These are phyloP conservation scores for Microbotryum violaceum DNA, from an alignment of 1,284 basidiomycete genomes.

Conservation along the genomic window DNA sequence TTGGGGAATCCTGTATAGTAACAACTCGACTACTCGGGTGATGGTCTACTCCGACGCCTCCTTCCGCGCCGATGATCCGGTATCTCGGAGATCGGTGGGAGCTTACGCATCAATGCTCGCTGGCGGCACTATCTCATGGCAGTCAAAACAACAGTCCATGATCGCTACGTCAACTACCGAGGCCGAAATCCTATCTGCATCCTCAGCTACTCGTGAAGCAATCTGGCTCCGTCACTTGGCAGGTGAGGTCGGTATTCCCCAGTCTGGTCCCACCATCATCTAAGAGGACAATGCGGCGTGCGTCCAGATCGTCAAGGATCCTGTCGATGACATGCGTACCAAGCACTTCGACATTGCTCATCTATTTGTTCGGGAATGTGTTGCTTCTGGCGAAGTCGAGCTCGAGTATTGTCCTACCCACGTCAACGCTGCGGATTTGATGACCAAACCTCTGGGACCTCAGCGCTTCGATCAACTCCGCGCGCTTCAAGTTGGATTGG, in stretches of 20 bases:
- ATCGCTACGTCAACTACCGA: constrained; percentile 3
- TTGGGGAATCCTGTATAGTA: background rate
- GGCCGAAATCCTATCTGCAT: constrained; percentile 1
- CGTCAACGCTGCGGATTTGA: no score
- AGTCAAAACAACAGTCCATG: background rate
- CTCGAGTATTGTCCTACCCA: no score
- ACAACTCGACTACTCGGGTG: background rate
- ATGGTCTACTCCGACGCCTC: constrained; percentile 1
- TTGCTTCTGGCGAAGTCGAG: no score
- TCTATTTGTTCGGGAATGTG: no score
- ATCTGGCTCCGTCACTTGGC: constrained; percentile 33
- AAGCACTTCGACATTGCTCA: no score
- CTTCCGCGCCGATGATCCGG: background rate
- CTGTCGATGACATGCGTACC: no score
- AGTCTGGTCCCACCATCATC: no score
- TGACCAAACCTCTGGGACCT: constrained; percentile 42
- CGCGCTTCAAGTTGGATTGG: no score
- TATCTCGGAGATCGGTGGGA: constrained; percentile 2
- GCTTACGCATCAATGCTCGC: background rate
- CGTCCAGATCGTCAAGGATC: constrained; percentile 38
- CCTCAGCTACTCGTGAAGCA: no score
- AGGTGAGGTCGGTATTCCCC: constrained; percentile 41
- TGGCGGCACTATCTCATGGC: background rate
- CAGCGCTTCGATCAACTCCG: no score
- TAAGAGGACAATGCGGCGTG: constrained; percentile 8